Conservation (phyloP, 768 basidiomycete species). For the Panaeolus cyanescens region DNA sequence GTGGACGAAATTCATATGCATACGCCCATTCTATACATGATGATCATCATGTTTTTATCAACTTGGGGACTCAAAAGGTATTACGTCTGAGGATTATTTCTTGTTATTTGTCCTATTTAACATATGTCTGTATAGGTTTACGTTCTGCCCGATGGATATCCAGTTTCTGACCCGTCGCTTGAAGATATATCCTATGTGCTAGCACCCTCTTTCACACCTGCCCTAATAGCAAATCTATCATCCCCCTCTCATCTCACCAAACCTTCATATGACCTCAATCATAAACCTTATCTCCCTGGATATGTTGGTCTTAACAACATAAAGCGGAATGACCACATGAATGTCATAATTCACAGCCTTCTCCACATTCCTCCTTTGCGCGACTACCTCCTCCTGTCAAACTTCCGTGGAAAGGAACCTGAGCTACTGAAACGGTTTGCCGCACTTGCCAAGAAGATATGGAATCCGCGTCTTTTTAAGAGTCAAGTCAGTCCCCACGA, state of each 20-base stretch:
- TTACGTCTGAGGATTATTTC: constrained; percentile 14
- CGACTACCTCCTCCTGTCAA: constrained; percentile 80
- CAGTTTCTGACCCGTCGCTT: constrained; percentile 93
- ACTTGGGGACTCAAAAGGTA: constrained; percentile 92
- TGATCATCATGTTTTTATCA: constrained; percentile 98
- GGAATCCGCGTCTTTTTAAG: constrained; percentile 97
- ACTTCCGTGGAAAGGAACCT: constrained; percentile 71
- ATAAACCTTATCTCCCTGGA: constrained; percentile 85
- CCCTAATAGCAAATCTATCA: constrained; percentile 55
- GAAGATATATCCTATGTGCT: constrained; percentile 94
- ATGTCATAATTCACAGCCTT: constrained; percentile 92
- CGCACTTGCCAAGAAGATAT: constrained; percentile 86
- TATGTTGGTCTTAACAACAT: constrained; percentile 98
- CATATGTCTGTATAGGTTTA: constrained; percentile 67
- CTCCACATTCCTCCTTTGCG: constrained; percentile 90
- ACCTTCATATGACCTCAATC: constrained; percentile 83
- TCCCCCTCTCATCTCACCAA: constrained; percentile 61
- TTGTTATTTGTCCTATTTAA: constrained; percentile 10
- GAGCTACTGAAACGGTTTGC: constrained; percentile 91
- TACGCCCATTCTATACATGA: constrained; percentile 98
- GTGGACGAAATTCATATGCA: constrained; percentile 91
- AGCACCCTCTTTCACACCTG: constrained; percentile 78
- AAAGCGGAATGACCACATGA: constrained; percentile 96
- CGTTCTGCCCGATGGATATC: constrained; percentile 96
- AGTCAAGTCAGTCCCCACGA: constrained; percentile 99